A percentile compares a stretch with the other conserved stretches of the same genome.
phyloP scores from a whole-genome alignment of 345 rosid species.

The Toxicodendron radicans region DNA sequence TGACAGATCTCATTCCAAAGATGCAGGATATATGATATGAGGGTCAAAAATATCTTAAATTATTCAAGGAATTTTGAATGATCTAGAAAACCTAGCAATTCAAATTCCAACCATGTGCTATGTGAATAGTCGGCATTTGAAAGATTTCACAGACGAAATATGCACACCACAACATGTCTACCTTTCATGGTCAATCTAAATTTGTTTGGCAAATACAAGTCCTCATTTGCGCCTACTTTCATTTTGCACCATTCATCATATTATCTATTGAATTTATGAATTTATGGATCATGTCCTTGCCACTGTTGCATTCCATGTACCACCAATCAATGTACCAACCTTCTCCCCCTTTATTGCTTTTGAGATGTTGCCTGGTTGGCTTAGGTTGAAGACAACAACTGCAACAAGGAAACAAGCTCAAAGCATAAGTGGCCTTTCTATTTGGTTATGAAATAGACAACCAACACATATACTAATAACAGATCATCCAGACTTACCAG shows the following conservation, averaged over 20 bases:
- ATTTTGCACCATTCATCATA: not conserved
- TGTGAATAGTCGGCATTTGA: not conserved
- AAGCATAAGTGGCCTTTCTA: not conserved
- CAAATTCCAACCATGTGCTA: not conserved
- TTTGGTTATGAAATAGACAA: not conserved
- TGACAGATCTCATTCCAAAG: no score
- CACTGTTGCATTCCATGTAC: constrained; percentile 45
- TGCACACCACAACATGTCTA: no score
- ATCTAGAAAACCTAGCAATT: not conserved
- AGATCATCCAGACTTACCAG: constrained; percentile 48
- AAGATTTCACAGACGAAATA: not conserved
- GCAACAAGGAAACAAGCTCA: constrained; percentile 27
- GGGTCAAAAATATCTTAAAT: no score
- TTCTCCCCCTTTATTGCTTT: constrained; percentile 87
- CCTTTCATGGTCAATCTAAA: not conserved
- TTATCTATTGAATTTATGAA: not conserved
- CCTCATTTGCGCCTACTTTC: not conserved
- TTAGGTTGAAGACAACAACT: constrained; percentile 92
- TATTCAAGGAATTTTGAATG: not conserved
- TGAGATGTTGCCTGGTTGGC: constrained; percentile 75
- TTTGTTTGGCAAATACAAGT: not conserved
- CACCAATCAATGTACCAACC: constrained; percentile 86
- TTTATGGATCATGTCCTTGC: constrained; percentile 29
- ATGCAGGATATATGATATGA: no score
- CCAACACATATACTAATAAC: not conserved